Base-by-base conservation (phyloP, 306 rosid genomes). In the Spatholobus suberectus region DNA sequence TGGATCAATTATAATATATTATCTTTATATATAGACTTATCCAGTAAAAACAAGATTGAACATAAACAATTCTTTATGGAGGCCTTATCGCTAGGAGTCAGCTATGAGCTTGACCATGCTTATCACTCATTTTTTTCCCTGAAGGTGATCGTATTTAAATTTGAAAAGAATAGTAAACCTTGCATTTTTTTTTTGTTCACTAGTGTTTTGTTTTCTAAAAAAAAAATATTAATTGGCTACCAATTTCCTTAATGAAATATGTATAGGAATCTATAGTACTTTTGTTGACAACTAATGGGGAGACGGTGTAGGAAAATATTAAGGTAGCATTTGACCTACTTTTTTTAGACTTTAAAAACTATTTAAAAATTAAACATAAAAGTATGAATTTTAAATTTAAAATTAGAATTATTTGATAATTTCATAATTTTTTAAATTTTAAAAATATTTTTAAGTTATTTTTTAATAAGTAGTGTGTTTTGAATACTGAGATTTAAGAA, bases 1-100 rank as follows among this genome's bases (percentile, higher is more conserved):
- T n/a, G n/a, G n/a, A n/a, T 29, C 44, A 47, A 14, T 46, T 72
- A 70, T 44, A 8, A 70, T 70, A 70, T 13, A 70, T 70, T 70
- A 70, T 70, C 75, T 47, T 71, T 47, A 72, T 47, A 15, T 26
- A 14, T 11, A 21, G 11, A 24, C 75, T 68, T 41, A 72, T 67
- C 73, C 10, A 18, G 68, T 35, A 11, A 18, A 67, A 62, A 6
- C 20, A 37, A 35, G n/a, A 17, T 17, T 17, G 6, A 32, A 8
- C 46, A 34, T 63, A 66, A 35, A 35, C 13, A 35, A 7, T 14
- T 63, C 15, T 8, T 35, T 35, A 4, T n/a, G 71, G 26, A 37
- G 52, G n/a, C 29, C 29, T 20, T 67, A 38, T 47, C 44, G 7
- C 35, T 27, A 1, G 6, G 41, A 17, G 26, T 47, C 61, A 44